These are phyloP conservation scores for Pisolithus thermaeus DNA, from an alignment of 1,284 basidiomycete species.

Conservation along the genomic window DNA sequence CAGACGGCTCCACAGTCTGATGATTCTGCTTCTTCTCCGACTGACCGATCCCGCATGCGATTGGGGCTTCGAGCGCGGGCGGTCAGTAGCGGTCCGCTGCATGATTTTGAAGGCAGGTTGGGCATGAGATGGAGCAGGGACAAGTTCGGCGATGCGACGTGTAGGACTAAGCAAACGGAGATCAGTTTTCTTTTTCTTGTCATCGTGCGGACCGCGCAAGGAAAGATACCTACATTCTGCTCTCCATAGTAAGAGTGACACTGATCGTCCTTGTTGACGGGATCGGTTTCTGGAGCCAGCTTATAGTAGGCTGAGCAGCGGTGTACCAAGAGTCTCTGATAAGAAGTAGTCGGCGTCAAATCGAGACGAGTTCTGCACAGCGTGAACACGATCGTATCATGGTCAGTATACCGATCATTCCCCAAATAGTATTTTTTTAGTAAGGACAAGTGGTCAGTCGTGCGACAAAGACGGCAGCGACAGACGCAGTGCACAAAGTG, in stretches of 20 bases:
- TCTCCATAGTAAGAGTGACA: conserved; percentile 53
- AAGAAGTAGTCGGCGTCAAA: conserved; percentile 61
- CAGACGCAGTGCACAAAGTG: not conserved
- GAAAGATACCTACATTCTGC: conserved; percentile 57
- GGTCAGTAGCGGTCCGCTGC: conserved; percentile 53
- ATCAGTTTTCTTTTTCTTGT: conserved; percentile 6
- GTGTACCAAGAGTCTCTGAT: conserved; percentile 77
- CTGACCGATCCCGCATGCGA: conserved; percentile 63
- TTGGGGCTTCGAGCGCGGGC: conserved; percentile 44
- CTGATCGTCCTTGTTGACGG: conserved; percentile 55
- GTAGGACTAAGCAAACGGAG: conserved; percentile 43
- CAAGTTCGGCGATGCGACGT: conserved; percentile 67
- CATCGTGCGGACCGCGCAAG: conserved; percentile 2
- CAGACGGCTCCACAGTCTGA: conserved; percentile 75
- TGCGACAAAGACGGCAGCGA: too few species aligned
- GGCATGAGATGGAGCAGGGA: conserved; percentile 61
- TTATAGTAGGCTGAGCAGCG: conserved; percentile 76
- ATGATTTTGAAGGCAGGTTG: conserved; percentile 81
- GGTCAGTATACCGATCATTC: conserved; percentile 13
- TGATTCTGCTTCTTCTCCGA: conserved; percentile 65
- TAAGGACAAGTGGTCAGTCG: conserved; percentile 1
- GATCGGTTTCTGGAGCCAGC: conserved; percentile 60
- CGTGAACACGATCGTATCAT: conserved; percentile 11
- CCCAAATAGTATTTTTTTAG: conserved; percentile 1
- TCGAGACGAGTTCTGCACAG: conserved; percentile 51